Evolutionary conservation across 1,284 basidiomycete genomes (phyloP).

Genomic region (Ustanciosporium gigantosporum): DNA sequence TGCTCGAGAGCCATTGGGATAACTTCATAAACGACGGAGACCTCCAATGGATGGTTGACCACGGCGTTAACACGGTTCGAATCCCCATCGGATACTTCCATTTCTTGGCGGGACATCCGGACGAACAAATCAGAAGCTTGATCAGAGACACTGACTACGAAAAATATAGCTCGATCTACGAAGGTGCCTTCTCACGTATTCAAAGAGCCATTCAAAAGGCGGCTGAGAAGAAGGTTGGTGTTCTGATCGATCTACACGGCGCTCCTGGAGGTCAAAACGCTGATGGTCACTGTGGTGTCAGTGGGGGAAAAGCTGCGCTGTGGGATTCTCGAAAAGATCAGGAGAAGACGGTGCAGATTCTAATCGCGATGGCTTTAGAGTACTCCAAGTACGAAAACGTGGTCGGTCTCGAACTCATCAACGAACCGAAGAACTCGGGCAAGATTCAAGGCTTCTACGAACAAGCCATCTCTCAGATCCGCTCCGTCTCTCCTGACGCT

Average conservation of each 20-base stretch:
- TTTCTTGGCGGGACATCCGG: conserved; percentile 79
- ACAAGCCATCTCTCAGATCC: conserved; percentile 68
- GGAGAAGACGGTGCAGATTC: conserved; percentile 66
- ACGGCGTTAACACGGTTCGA: conserved; percentile 79
- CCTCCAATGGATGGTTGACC: conserved; percentile 70
- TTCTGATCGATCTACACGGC: conserved; percentile 70
- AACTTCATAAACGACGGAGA: conserved; percentile 61
- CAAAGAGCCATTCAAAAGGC: conserved; percentile 72
- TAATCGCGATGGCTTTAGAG: conserved; percentile 65
- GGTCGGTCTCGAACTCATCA: conserved; percentile 79
- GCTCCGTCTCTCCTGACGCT: conserved; percentile 47
- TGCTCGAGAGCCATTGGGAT: conserved; percentile 80
- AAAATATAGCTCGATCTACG: conserved; percentile 68
- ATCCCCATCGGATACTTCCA: conserved; percentile 72
- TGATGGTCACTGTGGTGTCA: conserved; percentile 61
- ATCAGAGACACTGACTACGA: conserved; percentile 76
- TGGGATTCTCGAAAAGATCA: conserved; percentile 61
- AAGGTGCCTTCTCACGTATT: conserved; percentile 75
- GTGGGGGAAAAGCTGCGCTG: conserved; percentile 31
- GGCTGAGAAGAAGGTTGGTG: conserved; percentile 71
- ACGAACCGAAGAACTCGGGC: conserved; percentile 72
- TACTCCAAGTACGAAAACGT: conserved; percentile 68
- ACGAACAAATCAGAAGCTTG: conserved; percentile 65
- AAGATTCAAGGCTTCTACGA: conserved; percentile 54
- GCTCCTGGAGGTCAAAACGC: conserved; percentile 69